Percentiles rank a stretch among this genome's conserved stretches.
Evolutionary conservation across 208 protist genomes (phyloP).

Genomic region (Wallacemonas sp.): DNA sequence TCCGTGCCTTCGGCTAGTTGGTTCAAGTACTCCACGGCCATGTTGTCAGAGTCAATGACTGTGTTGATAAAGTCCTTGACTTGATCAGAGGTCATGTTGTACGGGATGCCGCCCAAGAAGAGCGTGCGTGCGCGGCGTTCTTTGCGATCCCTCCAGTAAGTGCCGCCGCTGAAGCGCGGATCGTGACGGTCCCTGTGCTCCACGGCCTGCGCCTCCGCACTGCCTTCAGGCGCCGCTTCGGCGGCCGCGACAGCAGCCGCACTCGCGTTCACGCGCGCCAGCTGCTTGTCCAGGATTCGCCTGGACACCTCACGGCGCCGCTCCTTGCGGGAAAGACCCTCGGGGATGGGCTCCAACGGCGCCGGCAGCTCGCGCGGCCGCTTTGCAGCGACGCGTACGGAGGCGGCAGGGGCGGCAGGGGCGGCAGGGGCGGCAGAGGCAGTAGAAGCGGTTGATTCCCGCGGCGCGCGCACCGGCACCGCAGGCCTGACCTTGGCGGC

Average conservation of each 20-base stretch:
- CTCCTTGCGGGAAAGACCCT: constrained; percentile 67
- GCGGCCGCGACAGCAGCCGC: constrained; percentile 5
- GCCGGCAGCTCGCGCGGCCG: constrained; percentile 12
- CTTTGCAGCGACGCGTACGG: background rate
- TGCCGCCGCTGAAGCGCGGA: constrained; percentile 83
- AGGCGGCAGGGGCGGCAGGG: too few relatives aligned
- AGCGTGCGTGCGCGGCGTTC: constrained; percentile 73
- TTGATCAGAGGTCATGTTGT: constrained; percentile 44
- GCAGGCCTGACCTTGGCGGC: background rate
- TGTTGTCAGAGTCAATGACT: constrained; percentile 40
- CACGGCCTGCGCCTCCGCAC: background rate
- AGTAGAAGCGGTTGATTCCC: too few relatives aligned
- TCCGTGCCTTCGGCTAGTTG: constrained; percentile 21
- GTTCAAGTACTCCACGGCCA: constrained; percentile 31
- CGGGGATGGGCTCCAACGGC: constrained; percentile 19
- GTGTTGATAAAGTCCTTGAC: constrained; percentile 75
- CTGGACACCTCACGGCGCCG: constrained; percentile 52
- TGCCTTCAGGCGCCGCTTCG: background rate
- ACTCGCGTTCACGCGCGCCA: constrained; percentile 39
- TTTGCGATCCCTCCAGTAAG: constrained; percentile 84
- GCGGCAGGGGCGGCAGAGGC: too few relatives aligned
- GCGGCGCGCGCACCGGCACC: background rate
- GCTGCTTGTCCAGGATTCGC: constrained; percentile 58
- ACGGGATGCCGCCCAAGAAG: constrained; percentile 83
- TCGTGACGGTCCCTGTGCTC: constrained; percentile 63